phyloP scores from a whole-genome alignment of 257 asterid species.

The Gardenia jasminoides region DNA sequence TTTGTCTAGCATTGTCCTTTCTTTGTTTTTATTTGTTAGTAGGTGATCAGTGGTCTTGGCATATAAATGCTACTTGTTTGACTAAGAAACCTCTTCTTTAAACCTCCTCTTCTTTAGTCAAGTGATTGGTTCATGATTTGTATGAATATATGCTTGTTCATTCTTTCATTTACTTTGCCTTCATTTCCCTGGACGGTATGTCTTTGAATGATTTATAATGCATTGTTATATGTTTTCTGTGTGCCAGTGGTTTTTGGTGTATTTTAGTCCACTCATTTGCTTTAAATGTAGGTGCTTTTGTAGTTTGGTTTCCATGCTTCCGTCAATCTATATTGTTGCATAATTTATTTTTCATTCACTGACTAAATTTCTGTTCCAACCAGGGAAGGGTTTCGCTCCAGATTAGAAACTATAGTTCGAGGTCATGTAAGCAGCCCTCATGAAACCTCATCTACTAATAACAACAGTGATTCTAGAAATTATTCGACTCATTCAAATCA shows the following conservation, averaged over 20 bases:
- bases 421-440: constrained; percentile 74
- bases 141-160: background rate
- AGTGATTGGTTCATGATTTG: background rate
- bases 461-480: constrained; percentile 43
- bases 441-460: constrained; percentile 42
- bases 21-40: too few species aligned
- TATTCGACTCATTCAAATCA: constrained; percentile 43
- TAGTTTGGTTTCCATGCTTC: background rate
- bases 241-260: background rate
- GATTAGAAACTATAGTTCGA: constrained; percentile 67
- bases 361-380: constrained; percentile 25
- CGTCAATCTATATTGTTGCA: background rate
- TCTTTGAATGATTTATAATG: background rate
- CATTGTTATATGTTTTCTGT: background rate
- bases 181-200: background rate
- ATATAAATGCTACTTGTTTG: background rate
- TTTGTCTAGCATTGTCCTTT: too few species aligned
- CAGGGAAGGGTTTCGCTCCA: constrained; percentile 91
- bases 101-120: too few species aligned
- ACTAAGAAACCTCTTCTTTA: background rate
- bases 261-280: background rate
- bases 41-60: too few species aligned
- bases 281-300: background rate
- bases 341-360: constrained; percentile 10
- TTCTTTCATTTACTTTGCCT: background rate